A percentile compares a stretch with the other conserved stretches of the same genome.
These are phyloP conservation scores for Polygonum maritimum DNA, from an alignment of 148 eudicot species.

Conservation along the genomic window DNA sequence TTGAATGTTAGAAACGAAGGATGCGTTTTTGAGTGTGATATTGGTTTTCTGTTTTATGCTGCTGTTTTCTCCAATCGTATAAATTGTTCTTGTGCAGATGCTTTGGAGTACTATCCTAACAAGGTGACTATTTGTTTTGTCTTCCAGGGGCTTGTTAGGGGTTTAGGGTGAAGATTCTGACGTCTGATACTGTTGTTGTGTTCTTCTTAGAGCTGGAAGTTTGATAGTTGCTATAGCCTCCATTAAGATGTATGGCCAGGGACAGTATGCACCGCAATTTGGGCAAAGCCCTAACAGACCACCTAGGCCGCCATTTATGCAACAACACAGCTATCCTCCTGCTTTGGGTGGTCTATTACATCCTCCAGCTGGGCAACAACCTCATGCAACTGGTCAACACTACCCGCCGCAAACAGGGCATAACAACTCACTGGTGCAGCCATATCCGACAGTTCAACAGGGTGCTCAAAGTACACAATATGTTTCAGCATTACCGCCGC, in stretches of 20 bases:
- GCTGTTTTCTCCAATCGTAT: not conserved
- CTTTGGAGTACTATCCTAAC: not conserved
- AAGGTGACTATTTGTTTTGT: slow-evolving; percentile 10
- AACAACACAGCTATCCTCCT: slow-evolving; percentile 31
- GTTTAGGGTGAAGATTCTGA: slow-evolving; percentile 18
- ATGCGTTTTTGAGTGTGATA: not conserved
- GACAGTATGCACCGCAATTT: slow-evolving; percentile 40
- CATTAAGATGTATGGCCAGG: slow-evolving; percentile 57
- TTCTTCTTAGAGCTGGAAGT: not conserved
- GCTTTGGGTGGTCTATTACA: slow-evolving; percentile 24
- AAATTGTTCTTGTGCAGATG: not conserved
- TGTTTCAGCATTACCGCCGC: slow-evolving; percentile 21
- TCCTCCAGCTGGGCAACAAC: slow-evolving; percentile 27
- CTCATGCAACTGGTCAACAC: slow-evolving; percentile 23
- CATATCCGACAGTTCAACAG: slow-evolving; percentile 27
- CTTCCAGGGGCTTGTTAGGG: slow-evolving; percentile 15
- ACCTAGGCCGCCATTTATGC: slow-evolving; percentile 34
- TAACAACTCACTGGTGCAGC: slow-evolving; percentile 23
- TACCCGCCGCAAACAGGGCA: slow-evolving; percentile 29
- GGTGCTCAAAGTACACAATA: slow-evolving; percentile 31
- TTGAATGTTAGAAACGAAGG: not conserved
- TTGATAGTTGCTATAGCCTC: not conserved
- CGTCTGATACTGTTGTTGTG: not conserved
- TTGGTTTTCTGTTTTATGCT: not conserved
- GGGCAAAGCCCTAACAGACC: slow-evolving; percentile 54